Percentiles rank a stretch among this genome's conserved stretches.
These are phyloP conservation scores for Priceomyces haplophilus DNA, from an alignment of 805 yeast species.

Conservation along the genomic window DNA sequence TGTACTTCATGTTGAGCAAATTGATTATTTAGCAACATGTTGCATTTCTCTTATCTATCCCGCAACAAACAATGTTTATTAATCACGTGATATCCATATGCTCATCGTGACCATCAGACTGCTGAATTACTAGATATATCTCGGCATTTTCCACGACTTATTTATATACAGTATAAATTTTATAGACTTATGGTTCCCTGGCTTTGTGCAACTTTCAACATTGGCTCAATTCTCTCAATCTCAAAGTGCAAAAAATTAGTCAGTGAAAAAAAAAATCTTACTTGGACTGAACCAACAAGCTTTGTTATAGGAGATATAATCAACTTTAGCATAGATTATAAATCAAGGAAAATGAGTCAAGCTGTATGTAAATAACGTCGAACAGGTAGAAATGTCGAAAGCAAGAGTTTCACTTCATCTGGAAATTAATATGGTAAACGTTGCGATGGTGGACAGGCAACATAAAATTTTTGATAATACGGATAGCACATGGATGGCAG, in stretches of 20 bases:
- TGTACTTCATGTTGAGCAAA: neutral
- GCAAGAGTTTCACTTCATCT: too few species aligned
- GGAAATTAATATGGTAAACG: too few species aligned
- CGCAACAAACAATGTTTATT: neutral
- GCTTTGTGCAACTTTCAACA: neutral
- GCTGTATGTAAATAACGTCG: conserved; percentile 4
- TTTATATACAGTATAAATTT: neutral
- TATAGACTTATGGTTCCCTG: neutral
- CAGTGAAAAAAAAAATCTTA: conserved; percentile 3
- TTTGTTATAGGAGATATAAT: conserved; percentile 6
- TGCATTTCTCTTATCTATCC: neutral
- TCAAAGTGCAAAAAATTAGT: conserved; percentile 4
- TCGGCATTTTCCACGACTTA: neutral
- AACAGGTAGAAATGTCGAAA: too few species aligned
- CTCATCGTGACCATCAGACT: neutral
- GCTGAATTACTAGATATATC: neutral
- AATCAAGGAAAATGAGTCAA: conserved; percentile 6
- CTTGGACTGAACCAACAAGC: conserved; percentile 1
- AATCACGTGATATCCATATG: neutral
- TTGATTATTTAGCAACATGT: neutral
- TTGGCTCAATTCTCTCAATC: neutral
- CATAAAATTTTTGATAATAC: neutral
- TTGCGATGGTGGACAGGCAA: neutral
- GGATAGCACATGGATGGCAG: too few species aligned
- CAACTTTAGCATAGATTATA: conserved; percentile 5